phyloP scores from a whole-genome alignment of 257 asterid genomes.

The Solanum tarapatanum region DNA sequence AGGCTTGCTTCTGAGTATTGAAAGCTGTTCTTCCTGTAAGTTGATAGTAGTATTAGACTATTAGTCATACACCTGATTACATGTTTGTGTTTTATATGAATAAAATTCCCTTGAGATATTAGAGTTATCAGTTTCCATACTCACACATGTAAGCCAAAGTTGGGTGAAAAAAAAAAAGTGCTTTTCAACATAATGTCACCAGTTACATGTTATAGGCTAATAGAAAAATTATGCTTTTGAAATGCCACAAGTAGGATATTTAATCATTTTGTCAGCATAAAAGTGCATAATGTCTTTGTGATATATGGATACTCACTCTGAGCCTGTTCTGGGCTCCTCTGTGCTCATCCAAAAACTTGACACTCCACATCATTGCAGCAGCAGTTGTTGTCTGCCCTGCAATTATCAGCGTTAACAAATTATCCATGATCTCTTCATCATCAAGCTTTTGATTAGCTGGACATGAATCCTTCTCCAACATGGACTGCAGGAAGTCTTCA shows the following conservation, averaged over 20 bases:
- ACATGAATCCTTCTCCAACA: slow-evolving; percentile 36
- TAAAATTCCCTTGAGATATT: background rate
- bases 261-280: background rate
- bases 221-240: background rate
- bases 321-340: slow-evolving; percentile 28
- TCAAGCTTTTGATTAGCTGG: slow-evolving; percentile 32
- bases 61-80: background rate
- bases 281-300: background rate
- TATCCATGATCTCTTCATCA: slow-evolving; percentile 59
- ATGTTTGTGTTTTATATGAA: background rate
- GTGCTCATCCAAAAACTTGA: slow-evolving; percentile 41
- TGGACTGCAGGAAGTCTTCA: slow-evolving; percentile 41
- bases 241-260: background rate
- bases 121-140: background rate
- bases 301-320: slow-evolving; percentile 15
- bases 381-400: slow-evolving; percentile 57
- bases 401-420: slow-evolving; percentile 31
- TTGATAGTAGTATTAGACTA: background rate
- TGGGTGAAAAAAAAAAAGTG: background rate
- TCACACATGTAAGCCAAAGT: background rate
- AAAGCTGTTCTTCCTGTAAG: slow-evolving; percentile 45
- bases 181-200: background rate
- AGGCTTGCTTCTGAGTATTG: slow-evolving; percentile 21
- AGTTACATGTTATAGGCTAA: background rate
- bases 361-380: slow-evolving; percentile 67